phyloP scores from a whole-genome alignment of 169 alveolate genomes.

The Eimeria zaria region DNA sequence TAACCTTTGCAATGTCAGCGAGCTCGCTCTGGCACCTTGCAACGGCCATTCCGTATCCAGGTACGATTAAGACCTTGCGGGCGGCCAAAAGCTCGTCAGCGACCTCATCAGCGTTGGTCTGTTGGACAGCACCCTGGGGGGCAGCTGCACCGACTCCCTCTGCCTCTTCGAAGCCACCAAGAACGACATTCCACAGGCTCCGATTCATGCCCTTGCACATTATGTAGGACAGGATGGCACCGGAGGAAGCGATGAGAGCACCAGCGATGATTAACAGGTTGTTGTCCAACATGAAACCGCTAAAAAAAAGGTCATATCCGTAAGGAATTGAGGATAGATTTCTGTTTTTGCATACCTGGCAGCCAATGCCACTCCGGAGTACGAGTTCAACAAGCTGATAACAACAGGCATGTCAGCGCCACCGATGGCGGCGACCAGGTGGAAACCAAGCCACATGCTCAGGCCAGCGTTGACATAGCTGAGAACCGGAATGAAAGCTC shows the following conservation, averaged over 20 bases:
- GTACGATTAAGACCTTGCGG: slow-evolving; percentile 94
- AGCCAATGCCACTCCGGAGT: slow-evolving; percentile 97
- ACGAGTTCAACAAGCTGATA: slow-evolving; percentile 96
- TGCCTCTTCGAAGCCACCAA: slow-evolving; percentile 95
- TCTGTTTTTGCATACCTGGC: slow-evolving; percentile 88
- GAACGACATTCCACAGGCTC: slow-evolving; percentile 92
- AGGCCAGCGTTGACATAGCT: slow-evolving; percentile 74
- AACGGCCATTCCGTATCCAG: slow-evolving; percentile 98
- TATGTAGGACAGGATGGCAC: slow-evolving; percentile 97
- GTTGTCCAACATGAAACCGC: slow-evolving; percentile 93
- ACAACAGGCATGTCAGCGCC: slow-evolving; percentile 98
- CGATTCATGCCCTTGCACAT: slow-evolving; percentile 98
- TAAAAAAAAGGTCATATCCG: background rate
- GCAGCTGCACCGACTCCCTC: slow-evolving; percentile 86
- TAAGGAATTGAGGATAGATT: background rate
- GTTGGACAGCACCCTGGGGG: slow-evolving; percentile 84
- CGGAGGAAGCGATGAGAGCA: slow-evolving; percentile 97
- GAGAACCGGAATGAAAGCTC: slow-evolving; percentile 6
- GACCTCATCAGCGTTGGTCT: slow-evolving; percentile 87
- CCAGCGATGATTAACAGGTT: slow-evolving; percentile 96
- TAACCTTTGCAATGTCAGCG: slow-evolving; percentile 84
- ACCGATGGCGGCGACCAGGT: slow-evolving; percentile 95
- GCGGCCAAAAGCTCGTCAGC: slow-evolving; percentile 93
- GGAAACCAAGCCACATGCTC: slow-evolving; percentile 92
- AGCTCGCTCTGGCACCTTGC: slow-evolving; percentile 86